Conservation (phyloP, 1,284 basidiomycete species). For the Phylloporus sp. region DNA sequence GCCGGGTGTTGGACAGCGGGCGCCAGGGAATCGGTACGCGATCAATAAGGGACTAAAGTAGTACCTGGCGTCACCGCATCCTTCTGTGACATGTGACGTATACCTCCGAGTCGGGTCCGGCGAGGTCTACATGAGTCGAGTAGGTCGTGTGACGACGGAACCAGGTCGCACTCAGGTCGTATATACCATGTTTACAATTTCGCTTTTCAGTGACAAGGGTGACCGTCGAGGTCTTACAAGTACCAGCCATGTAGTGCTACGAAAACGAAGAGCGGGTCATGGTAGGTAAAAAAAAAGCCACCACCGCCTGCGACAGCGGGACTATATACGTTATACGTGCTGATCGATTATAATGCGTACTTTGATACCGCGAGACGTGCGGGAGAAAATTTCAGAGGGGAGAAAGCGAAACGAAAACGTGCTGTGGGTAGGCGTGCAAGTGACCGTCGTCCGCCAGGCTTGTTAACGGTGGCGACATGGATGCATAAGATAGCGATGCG, state of each 20-base stretch:
- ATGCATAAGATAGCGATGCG: constrained; percentile 32
- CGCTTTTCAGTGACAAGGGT: constrained; percentile 9
- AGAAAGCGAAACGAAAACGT: constrained; percentile 7
- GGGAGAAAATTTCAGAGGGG: constrained; percentile 1
- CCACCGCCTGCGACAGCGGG: constrained; percentile 26
- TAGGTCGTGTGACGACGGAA: background rate
- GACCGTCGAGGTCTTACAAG: constrained; percentile 21
- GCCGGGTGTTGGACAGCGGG: background rate
- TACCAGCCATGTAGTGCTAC: constrained; percentile 25
- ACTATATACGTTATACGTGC: constrained; percentile 31
- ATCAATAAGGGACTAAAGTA: no score
- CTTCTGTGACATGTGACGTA: background rate
- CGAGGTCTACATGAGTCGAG: background rate
- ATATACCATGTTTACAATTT: constrained; percentile 13
- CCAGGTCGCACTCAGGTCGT: background rate
- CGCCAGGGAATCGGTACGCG: background rate
- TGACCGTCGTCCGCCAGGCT: constrained; percentile 11
- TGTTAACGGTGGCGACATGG: constrained; percentile 11
- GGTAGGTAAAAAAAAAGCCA: constrained; percentile 4
- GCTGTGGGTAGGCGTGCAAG: constrained; percentile 22
- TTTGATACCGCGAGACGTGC: constrained; percentile 23
- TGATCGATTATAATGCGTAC: constrained; percentile 34
- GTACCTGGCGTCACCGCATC: background rate
- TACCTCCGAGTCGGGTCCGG: background rate
- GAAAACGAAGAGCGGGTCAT: constrained; percentile 13